These are phyloP conservation scores for Trichoderma sp. DNA, from an alignment of 2,329 filamentous ascomycete species.

Conservation along the genomic window DNA sequence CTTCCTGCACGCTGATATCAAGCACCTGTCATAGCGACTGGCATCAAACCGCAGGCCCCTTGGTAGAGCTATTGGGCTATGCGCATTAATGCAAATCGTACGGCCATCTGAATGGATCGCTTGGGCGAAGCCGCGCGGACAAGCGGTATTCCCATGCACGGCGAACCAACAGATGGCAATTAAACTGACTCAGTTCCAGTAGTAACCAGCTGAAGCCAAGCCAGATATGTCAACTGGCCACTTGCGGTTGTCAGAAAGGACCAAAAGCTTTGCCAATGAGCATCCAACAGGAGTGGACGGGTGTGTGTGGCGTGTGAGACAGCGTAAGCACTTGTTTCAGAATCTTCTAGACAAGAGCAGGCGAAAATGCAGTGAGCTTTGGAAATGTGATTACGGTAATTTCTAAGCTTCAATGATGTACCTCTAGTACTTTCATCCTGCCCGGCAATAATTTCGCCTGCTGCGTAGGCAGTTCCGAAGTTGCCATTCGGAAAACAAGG, in stretches of 20 bases:
- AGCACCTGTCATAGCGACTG: background rate
- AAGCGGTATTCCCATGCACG: background rate
- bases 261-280: background rate
- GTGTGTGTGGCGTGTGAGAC: background rate
- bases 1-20: background rate
- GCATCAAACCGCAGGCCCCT: background rate
- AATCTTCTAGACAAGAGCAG: background rate
- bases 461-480: background rate
- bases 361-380: background rate
- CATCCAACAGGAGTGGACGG: background rate
- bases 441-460: no score
- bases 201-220: background rate
- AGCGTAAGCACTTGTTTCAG: slow-evolving; percentile 13
- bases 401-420: background rate
- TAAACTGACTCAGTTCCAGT: background rate
- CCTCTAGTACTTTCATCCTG: background rate
- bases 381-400: background rate
- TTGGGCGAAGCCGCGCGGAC: background rate
- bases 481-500: background rate
- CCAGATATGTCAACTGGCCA: background rate
- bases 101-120: background rate
- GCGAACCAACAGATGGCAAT: background rate
- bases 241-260: background rate
- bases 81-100: background rate
- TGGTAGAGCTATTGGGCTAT: background rate